Evolutionary conservation across 2,329 filamentous ascomycete genomes (phyloP).

Genomic region (Myriosclerotinia curreyana): DNA sequence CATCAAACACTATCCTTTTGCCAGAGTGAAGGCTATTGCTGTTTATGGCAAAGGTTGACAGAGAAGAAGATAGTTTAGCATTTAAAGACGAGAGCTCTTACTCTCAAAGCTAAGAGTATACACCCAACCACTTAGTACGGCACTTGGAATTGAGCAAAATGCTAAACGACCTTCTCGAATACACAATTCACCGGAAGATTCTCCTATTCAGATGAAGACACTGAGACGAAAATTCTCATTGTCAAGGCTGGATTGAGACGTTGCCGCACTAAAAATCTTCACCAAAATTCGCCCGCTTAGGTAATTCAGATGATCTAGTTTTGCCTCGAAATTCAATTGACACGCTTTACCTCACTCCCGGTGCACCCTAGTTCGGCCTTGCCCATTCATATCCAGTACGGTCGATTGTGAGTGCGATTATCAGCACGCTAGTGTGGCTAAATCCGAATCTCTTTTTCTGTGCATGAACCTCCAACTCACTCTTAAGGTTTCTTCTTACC

Average conservation of each 20-base stretch:
- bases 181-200: neutral
- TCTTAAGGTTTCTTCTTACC: neutral
- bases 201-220: rapidly evolving
- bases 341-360: neutral
- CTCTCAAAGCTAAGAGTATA: neutral
- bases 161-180: neutral
- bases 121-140: neutral
- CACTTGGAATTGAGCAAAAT: neutral
- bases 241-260: neutral
- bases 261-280: neutral
- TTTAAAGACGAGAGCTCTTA: neutral
- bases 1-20: neutral
- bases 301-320: neutral
- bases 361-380: neutral
- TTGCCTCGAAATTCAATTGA: neutral
- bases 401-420: neutral
- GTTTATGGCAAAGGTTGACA: neutral
- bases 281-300: too few relatives aligned
- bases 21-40: neutral
- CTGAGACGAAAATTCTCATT: neutral
- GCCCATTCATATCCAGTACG: neutral
- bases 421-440: neutral
- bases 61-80: neutral
- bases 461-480: neutral
- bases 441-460: neutral